These are phyloP conservation scores for Pseudocercospora eumusae DNA, from an alignment of 2,329 filamentous ascomycete species.

Conservation along the genomic window DNA sequence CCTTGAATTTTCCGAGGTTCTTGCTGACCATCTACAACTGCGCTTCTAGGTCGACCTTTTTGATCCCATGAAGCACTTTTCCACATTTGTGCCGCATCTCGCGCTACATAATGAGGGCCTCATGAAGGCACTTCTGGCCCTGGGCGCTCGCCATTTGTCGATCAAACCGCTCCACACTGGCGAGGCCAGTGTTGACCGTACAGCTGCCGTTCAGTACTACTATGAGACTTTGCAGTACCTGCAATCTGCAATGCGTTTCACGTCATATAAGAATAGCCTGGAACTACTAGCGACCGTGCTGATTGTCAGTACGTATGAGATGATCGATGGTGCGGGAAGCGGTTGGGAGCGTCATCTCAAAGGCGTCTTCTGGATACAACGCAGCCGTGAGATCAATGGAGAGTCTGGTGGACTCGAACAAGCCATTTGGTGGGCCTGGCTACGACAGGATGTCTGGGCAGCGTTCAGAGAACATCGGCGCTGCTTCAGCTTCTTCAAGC, in stretches of 20 bases:
- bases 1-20: background rate
- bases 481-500: constrained; percentile 61
- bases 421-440: constrained; percentile 67
- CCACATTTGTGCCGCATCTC: constrained; percentile 42
- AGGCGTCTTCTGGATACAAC: constrained; percentile 66
- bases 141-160: constrained; percentile 56
- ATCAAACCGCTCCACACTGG: constrained; percentile 39
- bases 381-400: constrained; percentile 63
- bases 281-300: constrained; percentile 62
- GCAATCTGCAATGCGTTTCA: constrained; percentile 60
- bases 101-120: constrained; percentile 58
- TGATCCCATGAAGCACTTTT: constrained; percentile 46
- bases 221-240: constrained; percentile 64
- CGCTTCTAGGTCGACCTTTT: constrained; percentile 43
- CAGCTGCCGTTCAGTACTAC: constrained; percentile 55
- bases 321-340: constrained; percentile 61
- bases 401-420: constrained; percentile 59
- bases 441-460: constrained; percentile 66
- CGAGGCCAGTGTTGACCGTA: constrained; percentile 36
- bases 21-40: background rate
- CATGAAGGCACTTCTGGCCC: constrained; percentile 59
- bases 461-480: constrained; percentile 61
- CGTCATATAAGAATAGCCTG: constrained; percentile 58
- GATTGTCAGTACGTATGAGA: constrained; percentile 65
- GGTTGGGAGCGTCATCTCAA: constrained; percentile 65